A percentile compares a stretch with the other conserved stretches of the same genome.
Evolutionary conservation across 73 alveolate species (phyloP).

Genomic region (Symbiodinium natans): DNA sequence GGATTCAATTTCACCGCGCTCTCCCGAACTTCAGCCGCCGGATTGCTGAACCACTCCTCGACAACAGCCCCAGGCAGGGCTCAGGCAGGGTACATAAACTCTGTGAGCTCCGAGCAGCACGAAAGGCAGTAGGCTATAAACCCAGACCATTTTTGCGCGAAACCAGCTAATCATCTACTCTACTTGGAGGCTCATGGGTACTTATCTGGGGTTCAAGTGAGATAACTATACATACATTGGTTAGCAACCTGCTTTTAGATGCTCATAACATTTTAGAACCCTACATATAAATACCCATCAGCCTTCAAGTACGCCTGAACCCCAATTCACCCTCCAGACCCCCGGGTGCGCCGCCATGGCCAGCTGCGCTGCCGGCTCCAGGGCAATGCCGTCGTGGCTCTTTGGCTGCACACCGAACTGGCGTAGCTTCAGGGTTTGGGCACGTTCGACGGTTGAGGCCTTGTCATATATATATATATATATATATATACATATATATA

Average conservation of each 20-base stretch:
- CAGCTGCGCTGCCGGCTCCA: slow-evolving; percentile 69
- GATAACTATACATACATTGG: too few species aligned
- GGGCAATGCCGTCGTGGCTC: slow-evolving; percentile 42
- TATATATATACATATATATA: not conserved
- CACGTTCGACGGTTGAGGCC: not conserved
- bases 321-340: too few species aligned
- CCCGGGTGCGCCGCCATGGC: slow-evolving; percentile 77
- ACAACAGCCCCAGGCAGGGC: not conserved
- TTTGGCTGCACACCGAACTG: slow-evolving; percentile 92
- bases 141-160: too few species aligned
- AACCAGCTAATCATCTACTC: too few species aligned
- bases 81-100: not conserved
- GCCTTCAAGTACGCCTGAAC: too few species aligned
- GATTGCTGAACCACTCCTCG: slow-evolving; percentile 88
- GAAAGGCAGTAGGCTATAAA: too few species aligned
- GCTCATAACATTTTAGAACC: too few species aligned
- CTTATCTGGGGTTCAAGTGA: not conserved
- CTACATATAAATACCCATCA: too few species aligned
- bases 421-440: not conserved
- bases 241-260: too few species aligned
- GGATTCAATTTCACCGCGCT: slow-evolving; percentile 49
- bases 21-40: slow-evolving; percentile 93
- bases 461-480: too few species aligned
- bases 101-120: too few species aligned
- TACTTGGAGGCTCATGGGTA: too few species aligned